Percentiles rank a stretch among this genome's conserved stretches.
phyloP scores from a whole-genome alignment of 805 yeast genomes.

The Ogataea zsoltii region DNA sequence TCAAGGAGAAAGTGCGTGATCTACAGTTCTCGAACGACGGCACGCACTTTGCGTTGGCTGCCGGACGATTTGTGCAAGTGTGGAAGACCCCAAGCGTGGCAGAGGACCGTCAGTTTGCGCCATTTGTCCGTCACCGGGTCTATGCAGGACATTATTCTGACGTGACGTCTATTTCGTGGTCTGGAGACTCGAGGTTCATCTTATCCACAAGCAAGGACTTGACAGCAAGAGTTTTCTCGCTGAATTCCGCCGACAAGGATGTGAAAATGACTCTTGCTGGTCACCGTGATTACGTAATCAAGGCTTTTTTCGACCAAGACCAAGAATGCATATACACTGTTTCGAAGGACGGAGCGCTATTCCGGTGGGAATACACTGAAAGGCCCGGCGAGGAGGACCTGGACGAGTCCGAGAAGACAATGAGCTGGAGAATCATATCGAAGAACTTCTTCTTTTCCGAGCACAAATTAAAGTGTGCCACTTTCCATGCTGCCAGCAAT shows the following conservation, averaged over 20 bases:
- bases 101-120: slow-evolving; percentile 93
- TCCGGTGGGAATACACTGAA: slow-evolving; percentile 84
- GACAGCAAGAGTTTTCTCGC: slow-evolving; percentile 82
- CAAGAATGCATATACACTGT: slow-evolving; percentile 91
- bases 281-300: slow-evolving; percentile 84
- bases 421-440: slow-evolving; percentile 80
- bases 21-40: slow-evolving; percentile 90
- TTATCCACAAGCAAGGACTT: slow-evolving; percentile 86
- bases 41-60: slow-evolving; percentile 78
- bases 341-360: slow-evolving; percentile 92
- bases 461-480: slow-evolving; percentile 72
- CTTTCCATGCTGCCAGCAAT: slow-evolving; percentile 74
- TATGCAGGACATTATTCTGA: slow-evolving; percentile 93
- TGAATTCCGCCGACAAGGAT: slow-evolving; percentile 64
- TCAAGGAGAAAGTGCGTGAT: slow-evolving; percentile 74
- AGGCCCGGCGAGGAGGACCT: slow-evolving; percentile 50
- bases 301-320: slow-evolving; percentile 81
- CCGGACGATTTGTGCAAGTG: slow-evolving; percentile 79
- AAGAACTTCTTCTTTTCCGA: slow-evolving; percentile 76
- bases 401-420: slow-evolving; percentile 43
- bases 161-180: slow-evolving; percentile 80
- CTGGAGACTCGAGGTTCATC: slow-evolving; percentile 84
- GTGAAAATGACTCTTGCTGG: slow-evolving; percentile 90
- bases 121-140: slow-evolving; percentile 85
- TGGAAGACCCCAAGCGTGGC: slow-evolving; percentile 86